Evolutionary conservation across 768 basidiomycete genomes (phyloP).

Genomic region (Dendrothele bispora): DNA sequence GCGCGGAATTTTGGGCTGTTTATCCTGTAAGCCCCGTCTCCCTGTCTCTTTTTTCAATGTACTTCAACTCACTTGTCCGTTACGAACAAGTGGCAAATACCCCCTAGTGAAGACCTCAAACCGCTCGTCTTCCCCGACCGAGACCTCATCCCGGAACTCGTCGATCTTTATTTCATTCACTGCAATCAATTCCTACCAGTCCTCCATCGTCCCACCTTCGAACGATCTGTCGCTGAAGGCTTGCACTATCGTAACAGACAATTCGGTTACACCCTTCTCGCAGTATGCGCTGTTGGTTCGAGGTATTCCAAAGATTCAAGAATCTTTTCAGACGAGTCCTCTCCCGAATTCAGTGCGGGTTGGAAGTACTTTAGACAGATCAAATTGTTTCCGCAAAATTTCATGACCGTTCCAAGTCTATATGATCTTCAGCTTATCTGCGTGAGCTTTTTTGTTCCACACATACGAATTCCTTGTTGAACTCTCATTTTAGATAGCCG

Average conservation of each 20-base stretch:
- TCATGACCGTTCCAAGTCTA: slow-evolving; percentile 29
- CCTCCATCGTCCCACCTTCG: slow-evolving; percentile 53
- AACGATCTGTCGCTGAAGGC: slow-evolving; percentile 23
- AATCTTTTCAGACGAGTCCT: slow-evolving; percentile 29
- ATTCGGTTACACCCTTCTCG: slow-evolving; percentile 44
- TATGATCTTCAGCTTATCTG: slow-evolving; percentile 38
- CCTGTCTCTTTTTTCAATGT: background rate
- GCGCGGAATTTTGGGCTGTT: slow-evolving; percentile 6
- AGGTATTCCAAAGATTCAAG: slow-evolving; percentile 44
- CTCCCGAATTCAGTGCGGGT: slow-evolving; percentile 35
- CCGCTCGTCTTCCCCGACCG: slow-evolving; percentile 42
- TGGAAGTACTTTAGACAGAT: slow-evolving; percentile 45
- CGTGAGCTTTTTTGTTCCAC: slow-evolving; percentile 20
- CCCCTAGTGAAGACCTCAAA: background rate
- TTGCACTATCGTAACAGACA: slow-evolving; percentile 35
- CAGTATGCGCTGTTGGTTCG: slow-evolving; percentile 49
- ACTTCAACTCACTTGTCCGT: background rate
- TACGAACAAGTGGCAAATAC: slow-evolving; percentile 10
- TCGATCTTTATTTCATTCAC: slow-evolving; percentile 50
- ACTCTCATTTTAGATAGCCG: slow-evolving; percentile 28
- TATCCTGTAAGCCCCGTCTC: slow-evolving; percentile 1
- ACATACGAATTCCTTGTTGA: slow-evolving; percentile 15
- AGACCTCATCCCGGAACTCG: slow-evolving; percentile 46
- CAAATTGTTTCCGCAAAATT: slow-evolving; percentile 33
- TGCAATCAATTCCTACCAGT: slow-evolving; percentile 46